Conservation (phyloP, 441 rosid species). For the Kokia cookei region DNA sequence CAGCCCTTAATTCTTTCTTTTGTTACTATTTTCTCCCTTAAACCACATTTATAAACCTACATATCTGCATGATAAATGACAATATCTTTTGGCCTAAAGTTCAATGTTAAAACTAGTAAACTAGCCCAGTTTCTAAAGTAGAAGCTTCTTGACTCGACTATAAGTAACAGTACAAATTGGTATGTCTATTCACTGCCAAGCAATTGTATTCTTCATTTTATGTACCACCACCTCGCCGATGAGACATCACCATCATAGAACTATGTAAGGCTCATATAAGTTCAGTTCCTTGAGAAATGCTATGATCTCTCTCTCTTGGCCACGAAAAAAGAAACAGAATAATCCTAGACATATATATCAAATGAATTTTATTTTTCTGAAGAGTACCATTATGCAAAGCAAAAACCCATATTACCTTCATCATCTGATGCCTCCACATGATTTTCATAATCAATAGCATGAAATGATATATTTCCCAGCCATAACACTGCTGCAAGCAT, state of each 20-base stretch:
- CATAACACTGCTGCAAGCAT: slow-evolving; percentile 85
- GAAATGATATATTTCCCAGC: slow-evolving; percentile 85
- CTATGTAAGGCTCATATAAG: not conserved
- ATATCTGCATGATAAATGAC: not conserved
- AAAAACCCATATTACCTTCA: slow-evolving; percentile 51
- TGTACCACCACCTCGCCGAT: not conserved
- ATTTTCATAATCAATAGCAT: slow-evolving; percentile 67
- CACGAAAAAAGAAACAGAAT: not conserved
- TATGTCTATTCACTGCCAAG: not conserved
- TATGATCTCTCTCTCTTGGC: not conserved
- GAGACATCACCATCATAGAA: not conserved
- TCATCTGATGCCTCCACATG: slow-evolving; percentile 74
- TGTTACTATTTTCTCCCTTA: too few species aligned
- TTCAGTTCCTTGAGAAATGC: slow-evolving; percentile 1
- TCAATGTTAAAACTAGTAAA: not conserved
- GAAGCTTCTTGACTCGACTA: not conserved
- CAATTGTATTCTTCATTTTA: not conserved
- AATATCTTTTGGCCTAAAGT: not conserved
- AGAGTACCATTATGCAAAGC: slow-evolving; percentile 2
- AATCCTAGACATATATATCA: not conserved
- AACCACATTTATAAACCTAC: not conserved
- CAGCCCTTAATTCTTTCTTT: too few species aligned
- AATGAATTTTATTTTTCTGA: not conserved
- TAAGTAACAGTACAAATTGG: not conserved
- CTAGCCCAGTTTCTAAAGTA: not conserved